Base-by-base conservation (phyloP, 805 yeast species). In the Suhomyces faveliae region DNA sequence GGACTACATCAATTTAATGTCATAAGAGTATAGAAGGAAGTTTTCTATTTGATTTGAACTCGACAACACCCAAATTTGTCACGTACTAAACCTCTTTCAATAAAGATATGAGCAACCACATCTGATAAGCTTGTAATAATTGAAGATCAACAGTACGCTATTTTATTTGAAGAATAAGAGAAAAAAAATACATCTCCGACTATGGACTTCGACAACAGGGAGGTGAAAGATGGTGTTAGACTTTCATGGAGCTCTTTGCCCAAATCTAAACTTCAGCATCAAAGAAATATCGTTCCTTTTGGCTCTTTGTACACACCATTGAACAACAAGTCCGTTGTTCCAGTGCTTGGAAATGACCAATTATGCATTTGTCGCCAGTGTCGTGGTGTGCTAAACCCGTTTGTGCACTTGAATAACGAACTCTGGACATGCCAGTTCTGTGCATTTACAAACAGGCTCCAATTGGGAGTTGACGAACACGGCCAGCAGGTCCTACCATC, bases 161-260 rank as follows among this genome's bases (percentile, higher is more conserved):
- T 25, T 12, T 25, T 6, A 6, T 25, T 2, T 13, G 9, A n/a
- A 13, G 13, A 33, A 6, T 12, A 13, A 33, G 21, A 33, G 37
- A 15, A 15, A 6, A 33, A 15, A 10, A 3, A 25, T 25, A 20
- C 39, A 39, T 24, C 24, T 4, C 23, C 38, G 21, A 35, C 1
- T 13, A 72, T 72, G 77, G 67, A 67, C 53, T 78, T 80, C 55
- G 83, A 79, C 57, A 70, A 70, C 13, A 67, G 76, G 55, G 96
- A 87, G 62, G 94, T 87, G 61, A 62, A 67, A 45, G 85, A 86
- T 55, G 94, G 94, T 42, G 79, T 85, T 35, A 78, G 94, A 57
- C 76, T 84, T 62, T 76, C 91, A 5, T 87, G 94, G 90, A 85
- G 84, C 60, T 68, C 71, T 8, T 63, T 83, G 11, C 87, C 87